These are phyloP conservation scores for Sclerotinia spermophila DNA, from an alignment of 2,329 filamentous ascomycete species.

Conservation along the genomic window DNA sequence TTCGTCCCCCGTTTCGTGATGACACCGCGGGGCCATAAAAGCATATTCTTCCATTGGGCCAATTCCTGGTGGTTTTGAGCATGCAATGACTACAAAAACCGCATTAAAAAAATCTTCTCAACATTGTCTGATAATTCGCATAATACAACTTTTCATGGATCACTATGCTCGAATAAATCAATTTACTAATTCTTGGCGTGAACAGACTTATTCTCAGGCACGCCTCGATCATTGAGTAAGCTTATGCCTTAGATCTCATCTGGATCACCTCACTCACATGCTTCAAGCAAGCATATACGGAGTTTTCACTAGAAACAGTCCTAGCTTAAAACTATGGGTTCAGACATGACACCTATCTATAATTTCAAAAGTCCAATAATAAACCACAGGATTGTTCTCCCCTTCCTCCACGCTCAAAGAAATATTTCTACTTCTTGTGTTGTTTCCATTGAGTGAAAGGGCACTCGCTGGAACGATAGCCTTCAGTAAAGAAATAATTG, in stretches of 20 bases:
- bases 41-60: conserved; percentile 38
- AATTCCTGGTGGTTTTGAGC: conserved; percentile 30
- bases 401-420: neutral
- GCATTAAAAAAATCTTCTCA: conserved; percentile 64
- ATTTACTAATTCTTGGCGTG: conserved; percentile 1
- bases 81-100: conserved; percentile 58
- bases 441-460: no score
- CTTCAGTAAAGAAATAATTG: neutral
- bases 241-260: conserved; percentile 5
- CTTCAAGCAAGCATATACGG: neutral
- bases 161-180: neutral
- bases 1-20: conserved; percentile 38
- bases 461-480: no score
- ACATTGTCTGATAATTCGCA: conserved; percentile 48
- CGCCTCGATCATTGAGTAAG: neutral
- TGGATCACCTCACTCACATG: neutral
- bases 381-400: neutral
- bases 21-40: conserved; percentile 53
- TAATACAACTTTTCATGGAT: neutral
- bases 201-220: neutral
- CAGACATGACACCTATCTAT: neutral
- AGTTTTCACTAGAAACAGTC: neutral
- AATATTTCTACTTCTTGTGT: neutral
- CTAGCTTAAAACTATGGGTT: neutral
- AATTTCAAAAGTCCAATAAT: neutral